These are phyloP conservation scores for Sporothrix curviconia DNA, from an alignment of 2,329 filamentous ascomycete genomes.

Conservation along the genomic window DNA sequence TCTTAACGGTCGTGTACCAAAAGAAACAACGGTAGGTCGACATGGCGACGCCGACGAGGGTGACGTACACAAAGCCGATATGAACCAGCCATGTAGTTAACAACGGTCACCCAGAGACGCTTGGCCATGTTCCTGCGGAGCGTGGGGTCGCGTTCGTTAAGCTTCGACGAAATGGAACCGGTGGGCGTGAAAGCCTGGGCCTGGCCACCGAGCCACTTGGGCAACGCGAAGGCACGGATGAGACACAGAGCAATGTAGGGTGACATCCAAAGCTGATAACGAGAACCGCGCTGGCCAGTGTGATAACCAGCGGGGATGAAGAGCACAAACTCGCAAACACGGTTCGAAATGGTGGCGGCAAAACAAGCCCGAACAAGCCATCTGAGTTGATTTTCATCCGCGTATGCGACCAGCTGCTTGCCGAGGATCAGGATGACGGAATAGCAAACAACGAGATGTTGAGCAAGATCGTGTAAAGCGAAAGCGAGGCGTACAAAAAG, in stretches of 20 bases:
- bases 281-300: conserved; percentile 49
- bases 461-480: conserved; percentile 37
- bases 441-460: conserved; percentile 50
- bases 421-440: conserved; percentile 49
- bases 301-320: conserved; percentile 54
- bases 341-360: conserved; percentile 42
- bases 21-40: conserved; percentile 46
- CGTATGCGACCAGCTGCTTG: conserved; percentile 51
- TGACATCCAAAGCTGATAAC: conserved; percentile 57
- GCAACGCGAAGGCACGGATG: conserved; percentile 51
- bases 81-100: conserved; percentile 53
- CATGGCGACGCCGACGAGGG: conserved; percentile 42
- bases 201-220: conserved; percentile 53
- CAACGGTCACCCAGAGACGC: conserved; percentile 47
- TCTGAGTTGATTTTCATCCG: conserved; percentile 45
- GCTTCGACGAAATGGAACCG: conserved; percentile 47
- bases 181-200: conserved; percentile 54
- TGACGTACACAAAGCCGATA: conserved; percentile 47
- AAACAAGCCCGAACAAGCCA: conserved; percentile 54
- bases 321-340: conserved; percentile 52
- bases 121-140: conserved; percentile 45
- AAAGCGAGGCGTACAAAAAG: conserved; percentile 48
- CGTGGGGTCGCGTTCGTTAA: conserved; percentile 52
- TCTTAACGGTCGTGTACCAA: conserved; percentile 28
- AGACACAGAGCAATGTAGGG: conserved; percentile 54